Base-by-base conservation (phyloP, 2,329 filamentous ascomycete species). In the Sarocladium oryzae region DNA sequence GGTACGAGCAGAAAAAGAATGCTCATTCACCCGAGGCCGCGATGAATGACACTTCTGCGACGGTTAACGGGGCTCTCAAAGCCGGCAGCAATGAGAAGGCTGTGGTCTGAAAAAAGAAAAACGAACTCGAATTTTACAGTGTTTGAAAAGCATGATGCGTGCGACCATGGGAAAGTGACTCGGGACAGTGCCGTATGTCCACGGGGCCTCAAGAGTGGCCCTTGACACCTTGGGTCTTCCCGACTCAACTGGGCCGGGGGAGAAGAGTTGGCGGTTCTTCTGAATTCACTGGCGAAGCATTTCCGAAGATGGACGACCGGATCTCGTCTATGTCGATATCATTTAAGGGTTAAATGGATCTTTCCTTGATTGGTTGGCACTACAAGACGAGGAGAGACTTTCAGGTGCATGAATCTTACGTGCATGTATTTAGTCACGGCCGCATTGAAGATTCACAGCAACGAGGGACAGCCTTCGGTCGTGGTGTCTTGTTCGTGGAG, bases 1-100 rank as follows among this genome's bases (percentile, higher is more conserved):
- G 33, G 10, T 37, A 36, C 20, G 46, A 49, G 46, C 36, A 49
- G 45, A 35, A 21, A 32, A 36, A 48, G 43, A n/a, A 24, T 15
- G 16, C 43, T 15, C 15, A 3, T 11, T 9, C 43, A 18, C 43
- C 43, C 26, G 28, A 48, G n/a, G 43, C 26, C 23, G 40, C 40
- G 10, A 26, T 13, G 26, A 48, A 48, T 23, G 26, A 48, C 15
- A 48, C 43, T 16, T n/a, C 5, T 10, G 43, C 43, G 16, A 48
- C 28, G 26, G 16, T 33, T 16, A 48, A 33, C 26, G 43, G 28
- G n/a, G 28, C 43, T 21, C 13, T 32, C 26, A 16, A 21, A 30
- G 43, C 43, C 26, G 28, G 26, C 10, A 33, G 33, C 43, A 33
- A 48, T 21, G 28, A 48, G 43, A 48, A 48, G 43, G 5, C 11